Percentiles rank a stretch among this genome's conserved stretches.
phyloP scores from a whole-genome alignment of 2,329 filamentous ascomycete genomes.

The Tolypocladium amazonense region DNA sequence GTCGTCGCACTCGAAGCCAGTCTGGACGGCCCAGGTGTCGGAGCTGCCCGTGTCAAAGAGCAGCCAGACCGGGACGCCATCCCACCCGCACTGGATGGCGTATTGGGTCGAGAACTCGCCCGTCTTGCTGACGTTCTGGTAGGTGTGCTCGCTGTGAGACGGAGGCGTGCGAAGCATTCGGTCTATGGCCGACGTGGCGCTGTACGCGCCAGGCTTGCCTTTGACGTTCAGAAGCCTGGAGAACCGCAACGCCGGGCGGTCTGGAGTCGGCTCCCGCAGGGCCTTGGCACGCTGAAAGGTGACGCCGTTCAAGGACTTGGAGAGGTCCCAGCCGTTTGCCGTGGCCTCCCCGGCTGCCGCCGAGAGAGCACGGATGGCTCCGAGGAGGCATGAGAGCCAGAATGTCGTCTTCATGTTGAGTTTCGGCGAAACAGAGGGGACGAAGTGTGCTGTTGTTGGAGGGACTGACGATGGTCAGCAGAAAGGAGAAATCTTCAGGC shows the following conservation, averaged over 20 bases:
- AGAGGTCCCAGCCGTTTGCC: slow-evolving; percentile 18
- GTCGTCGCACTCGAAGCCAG: slow-evolving; percentile 30
- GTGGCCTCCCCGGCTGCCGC: neutral
- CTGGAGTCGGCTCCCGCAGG: slow-evolving; percentile 12
- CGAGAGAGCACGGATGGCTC: slow-evolving; percentile 1
- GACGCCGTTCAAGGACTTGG: slow-evolving; percentile 25
- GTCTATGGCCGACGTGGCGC: slow-evolving; percentile 18
- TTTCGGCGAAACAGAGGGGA: neutral
- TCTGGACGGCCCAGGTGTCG: slow-evolving; percentile 37
- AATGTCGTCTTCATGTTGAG: neutral
- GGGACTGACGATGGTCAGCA: neutral
- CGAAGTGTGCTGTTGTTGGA: too few species aligned
- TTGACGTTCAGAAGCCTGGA: slow-evolving; percentile 23
- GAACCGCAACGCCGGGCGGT: slow-evolving; percentile 16
- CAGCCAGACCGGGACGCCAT: slow-evolving; percentile 26
- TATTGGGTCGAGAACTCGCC: slow-evolving; percentile 30
- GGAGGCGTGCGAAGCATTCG: slow-evolving; percentile 9
- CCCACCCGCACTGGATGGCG: slow-evolving; percentile 29
- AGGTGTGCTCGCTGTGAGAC: slow-evolving; percentile 9
- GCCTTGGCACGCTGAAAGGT: slow-evolving; percentile 23
- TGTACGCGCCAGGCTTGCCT: slow-evolving; percentile 9
- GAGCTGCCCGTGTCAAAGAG: slow-evolving; percentile 40
- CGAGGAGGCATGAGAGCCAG: slow-evolving; percentile 4
- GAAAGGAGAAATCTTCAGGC: neutral
- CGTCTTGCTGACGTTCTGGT: slow-evolving; percentile 27